These are phyloP conservation scores for Herpetospermum pedunculosum DNA, from an alignment of 306 rosid genomes.

Conservation along the genomic window DNA sequence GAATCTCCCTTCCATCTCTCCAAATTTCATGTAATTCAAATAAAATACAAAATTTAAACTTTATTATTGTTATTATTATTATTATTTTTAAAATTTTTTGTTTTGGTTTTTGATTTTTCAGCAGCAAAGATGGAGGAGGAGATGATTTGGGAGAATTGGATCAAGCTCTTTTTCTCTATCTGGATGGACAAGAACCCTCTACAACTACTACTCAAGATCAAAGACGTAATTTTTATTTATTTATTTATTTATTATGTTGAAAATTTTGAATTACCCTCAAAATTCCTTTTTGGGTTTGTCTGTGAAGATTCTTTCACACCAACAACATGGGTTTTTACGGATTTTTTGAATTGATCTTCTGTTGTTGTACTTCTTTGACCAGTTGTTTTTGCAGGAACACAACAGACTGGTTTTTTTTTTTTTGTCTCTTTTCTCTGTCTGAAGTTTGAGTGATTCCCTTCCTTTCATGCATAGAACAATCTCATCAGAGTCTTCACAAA, in stretches of 20 bases:
- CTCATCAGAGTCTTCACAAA: not conserved
- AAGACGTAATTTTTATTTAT: slow-evolving; percentile 36
- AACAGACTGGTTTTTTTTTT: not conserved
- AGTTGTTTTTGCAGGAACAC: not conserved
- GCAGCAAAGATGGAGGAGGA: slow-evolving; percentile 59
- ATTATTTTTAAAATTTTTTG: not conserved
- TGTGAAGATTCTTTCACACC: slow-evolving; percentile 5
- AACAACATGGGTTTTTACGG: not conserved
- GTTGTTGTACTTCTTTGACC: slow-evolving; percentile 8
- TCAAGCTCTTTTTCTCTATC: slow-evolving; percentile 83
- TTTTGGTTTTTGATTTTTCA: not conserved
- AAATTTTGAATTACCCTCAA: not conserved
- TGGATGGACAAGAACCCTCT: slow-evolving; percentile 62
- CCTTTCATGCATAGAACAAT: slow-evolving; percentile 6
- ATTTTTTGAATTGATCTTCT: slow-evolving; percentile 1
- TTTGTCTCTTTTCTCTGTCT: not conserved
- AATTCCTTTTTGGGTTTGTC: not conserved
- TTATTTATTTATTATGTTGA: not conserved
- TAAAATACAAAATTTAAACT: not conserved
- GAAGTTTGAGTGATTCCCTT: not conserved
- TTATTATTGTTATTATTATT: too few relatives aligned
- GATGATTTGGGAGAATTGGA: slow-evolving; percentile 90
- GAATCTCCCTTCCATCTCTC: slow-evolving; percentile 49
- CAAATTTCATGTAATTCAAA: slow-evolving; percentile 55
- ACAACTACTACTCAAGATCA: slow-evolving; percentile 50